Conservation (phyloP, 768 basidiomycete genomes). For the Tylopilus rubrobrunneus region DNA sequence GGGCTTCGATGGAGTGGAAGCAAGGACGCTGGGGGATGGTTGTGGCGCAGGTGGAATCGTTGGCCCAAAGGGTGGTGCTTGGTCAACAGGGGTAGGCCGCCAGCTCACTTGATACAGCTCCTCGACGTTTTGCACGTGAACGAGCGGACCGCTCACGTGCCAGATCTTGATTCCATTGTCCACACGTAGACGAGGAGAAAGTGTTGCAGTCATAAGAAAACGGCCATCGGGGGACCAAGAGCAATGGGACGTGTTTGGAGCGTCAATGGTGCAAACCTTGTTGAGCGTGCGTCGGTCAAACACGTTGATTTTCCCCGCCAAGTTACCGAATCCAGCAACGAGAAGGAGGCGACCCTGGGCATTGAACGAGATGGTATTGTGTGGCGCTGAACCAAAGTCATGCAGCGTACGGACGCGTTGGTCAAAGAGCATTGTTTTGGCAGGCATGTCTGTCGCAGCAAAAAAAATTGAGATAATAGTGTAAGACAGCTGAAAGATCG, state of each 20-base stretch:
- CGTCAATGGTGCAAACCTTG: constrained; percentile 78
- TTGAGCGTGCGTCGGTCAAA: constrained; percentile 83
- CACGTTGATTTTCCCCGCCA: constrained; percentile 91
- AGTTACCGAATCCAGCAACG: constrained; percentile 94
- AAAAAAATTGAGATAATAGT: not conserved
- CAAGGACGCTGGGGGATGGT: constrained; percentile 55
- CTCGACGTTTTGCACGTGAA: constrained; percentile 78
- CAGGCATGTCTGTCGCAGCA: constrained; percentile 76
- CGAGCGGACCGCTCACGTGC: constrained; percentile 86
- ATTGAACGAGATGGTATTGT: constrained; percentile 93
- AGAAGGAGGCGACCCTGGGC: constrained; percentile 87
- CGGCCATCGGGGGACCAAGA: constrained; percentile 95
- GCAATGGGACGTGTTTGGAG: constrained; percentile 90
- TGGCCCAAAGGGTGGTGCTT: constrained; percentile 62
- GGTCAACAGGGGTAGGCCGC: constrained; percentile 70
- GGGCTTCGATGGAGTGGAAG: constrained; percentile 50
- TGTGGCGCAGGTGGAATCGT: constrained; percentile 65
- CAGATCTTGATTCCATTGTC: constrained; percentile 97
- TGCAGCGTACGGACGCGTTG: constrained; percentile 82
- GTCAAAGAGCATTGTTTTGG: constrained; percentile 89
- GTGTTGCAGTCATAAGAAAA: constrained; percentile 89
- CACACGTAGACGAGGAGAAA: constrained; percentile 93
- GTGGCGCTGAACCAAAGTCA: constrained; percentile 86
- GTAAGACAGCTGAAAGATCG: not conserved
- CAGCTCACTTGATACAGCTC: constrained; percentile 89